Percentiles rank a stretch among this genome's conserved stretches.
Conservation (phyloP, 768 basidiomycete genomes). For the Phaeolepiota aurea region DNA sequence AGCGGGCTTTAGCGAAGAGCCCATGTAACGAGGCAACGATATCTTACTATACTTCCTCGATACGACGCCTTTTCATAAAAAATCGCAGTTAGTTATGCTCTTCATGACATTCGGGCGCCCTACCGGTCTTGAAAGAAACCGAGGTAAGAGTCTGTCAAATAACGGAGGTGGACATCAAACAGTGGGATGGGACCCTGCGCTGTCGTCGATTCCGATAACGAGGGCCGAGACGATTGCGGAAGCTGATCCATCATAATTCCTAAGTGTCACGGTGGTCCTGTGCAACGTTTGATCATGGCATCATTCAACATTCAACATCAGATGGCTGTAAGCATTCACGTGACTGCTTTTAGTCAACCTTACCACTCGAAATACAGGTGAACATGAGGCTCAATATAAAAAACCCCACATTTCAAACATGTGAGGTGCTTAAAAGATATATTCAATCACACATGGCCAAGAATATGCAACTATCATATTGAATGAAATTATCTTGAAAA, state of each 20-base stretch:
- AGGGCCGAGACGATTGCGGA: constrained; percentile 28
- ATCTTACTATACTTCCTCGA: constrained; percentile 81
- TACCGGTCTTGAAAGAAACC: constrained; percentile 83
- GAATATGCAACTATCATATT: too few species aligned
- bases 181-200: constrained; percentile 53
- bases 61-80: constrained; percentile 45
- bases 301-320: too few species aligned
- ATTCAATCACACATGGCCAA: too few species aligned
- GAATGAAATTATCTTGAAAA: too few species aligned
- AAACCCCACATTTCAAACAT: too few species aligned
- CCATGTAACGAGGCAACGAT: not conserved
- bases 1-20: constrained; percentile 3
- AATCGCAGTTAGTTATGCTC: constrained; percentile 11
- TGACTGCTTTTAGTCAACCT: too few species aligned
- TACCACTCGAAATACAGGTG: too few species aligned
- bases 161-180: constrained; percentile 65
- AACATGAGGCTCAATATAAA: too few species aligned
- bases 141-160: constrained; percentile 70
- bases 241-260: constrained; percentile 19
- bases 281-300: too few species aligned
- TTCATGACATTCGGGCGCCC: constrained; percentile 11
- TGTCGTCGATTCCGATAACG: constrained; percentile 24
- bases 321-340: too few species aligned
- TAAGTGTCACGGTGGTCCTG: too few species aligned
- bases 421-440: too few species aligned